phyloP scores from a whole-genome alignment of 2,329 filamentous ascomycete species.

The Rhinocladiella similis region DNA sequence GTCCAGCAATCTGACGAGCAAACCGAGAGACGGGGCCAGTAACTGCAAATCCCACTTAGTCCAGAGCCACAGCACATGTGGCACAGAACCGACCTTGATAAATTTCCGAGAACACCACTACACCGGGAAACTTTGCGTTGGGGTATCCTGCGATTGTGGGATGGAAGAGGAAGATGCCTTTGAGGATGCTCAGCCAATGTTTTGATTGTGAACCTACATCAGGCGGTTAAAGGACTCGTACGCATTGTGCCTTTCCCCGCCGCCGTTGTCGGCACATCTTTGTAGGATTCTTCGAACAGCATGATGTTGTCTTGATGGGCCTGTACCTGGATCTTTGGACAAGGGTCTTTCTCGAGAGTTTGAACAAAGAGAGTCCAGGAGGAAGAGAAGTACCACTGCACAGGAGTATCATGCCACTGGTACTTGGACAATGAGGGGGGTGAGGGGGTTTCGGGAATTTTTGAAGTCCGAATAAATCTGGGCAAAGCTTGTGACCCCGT shows the following conservation, averaged over 20 bases:
- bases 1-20: conserved; percentile 84
- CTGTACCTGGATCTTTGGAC: neutral
- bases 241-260: conserved; percentile 59
- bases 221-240: conserved; percentile 34
- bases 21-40: conserved; percentile 89
- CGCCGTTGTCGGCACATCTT: conserved; percentile 60
- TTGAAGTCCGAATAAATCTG: too few relatives aligned
- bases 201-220: conserved; percentile 7
- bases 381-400: neutral
- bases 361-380: neutral
- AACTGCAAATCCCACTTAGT: conserved; percentile 53
- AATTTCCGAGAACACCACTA: conserved; percentile 89
- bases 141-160: conserved; percentile 82
- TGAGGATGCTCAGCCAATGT: neutral
- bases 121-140: conserved; percentile 83
- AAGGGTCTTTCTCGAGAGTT: neutral
- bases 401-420: too few relatives aligned
- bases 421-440: too few relatives aligned
- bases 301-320: conserved; percentile 41
- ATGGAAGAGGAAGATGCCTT: conserved; percentile 88
- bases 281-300: conserved; percentile 60
- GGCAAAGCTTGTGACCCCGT: too few relatives aligned
- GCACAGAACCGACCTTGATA: conserved; percentile 71
- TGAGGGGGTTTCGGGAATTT: too few relatives aligned
- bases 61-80: neutral